phyloP scores from a whole-genome alignment of 1,284 basidiomycete genomes.

The Ustilago trichophora region DNA sequence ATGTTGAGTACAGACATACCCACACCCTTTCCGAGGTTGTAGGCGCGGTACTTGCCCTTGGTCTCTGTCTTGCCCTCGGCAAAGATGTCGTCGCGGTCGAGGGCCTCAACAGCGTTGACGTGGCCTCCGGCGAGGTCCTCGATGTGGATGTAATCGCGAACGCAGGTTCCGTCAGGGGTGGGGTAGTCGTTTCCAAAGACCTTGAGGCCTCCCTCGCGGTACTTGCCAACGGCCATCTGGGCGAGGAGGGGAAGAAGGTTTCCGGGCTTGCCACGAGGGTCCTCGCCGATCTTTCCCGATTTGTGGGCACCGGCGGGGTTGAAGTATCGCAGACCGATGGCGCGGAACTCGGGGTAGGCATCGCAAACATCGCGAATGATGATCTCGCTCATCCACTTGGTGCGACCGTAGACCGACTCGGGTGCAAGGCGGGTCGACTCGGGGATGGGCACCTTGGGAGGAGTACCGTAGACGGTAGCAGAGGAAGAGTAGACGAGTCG shows the following conservation, averaged over 20 bases:
- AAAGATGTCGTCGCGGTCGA: conserved; percentile 74
- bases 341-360: conserved; percentile 80
- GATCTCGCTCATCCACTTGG: conserved; percentile 92
- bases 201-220: conserved; percentile 81
- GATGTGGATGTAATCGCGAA: conserved; percentile 94
- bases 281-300: conserved; percentile 94
- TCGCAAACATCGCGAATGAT: conserved; percentile 91
- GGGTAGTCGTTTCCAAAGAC: conserved; percentile 99
- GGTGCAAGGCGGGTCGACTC: conserved; percentile 88
- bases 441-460: conserved; percentile 89
- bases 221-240: conserved; percentile 92
- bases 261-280: conserved; percentile 90
- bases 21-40: conserved; percentile 93
- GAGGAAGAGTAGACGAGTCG: conserved; percentile 96
- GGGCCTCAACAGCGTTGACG: conserved; percentile 87
- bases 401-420: conserved; percentile 92
- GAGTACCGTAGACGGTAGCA: conserved; percentile 98
- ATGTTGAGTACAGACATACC: conserved; percentile 95
- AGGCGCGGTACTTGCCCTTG: conserved; percentile 80
- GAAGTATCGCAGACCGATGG: conserved; percentile 91
- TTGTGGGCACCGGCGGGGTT: conserved; percentile 97
- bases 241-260: conserved; percentile 93
- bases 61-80: conserved; percentile 56
- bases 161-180: conserved; percentile 83
- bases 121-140: conserved; percentile 95